Evolutionary conservation across 139 green algal species (phyloP).

Genomic region (Chlamydomonas schloesseri): DNA sequence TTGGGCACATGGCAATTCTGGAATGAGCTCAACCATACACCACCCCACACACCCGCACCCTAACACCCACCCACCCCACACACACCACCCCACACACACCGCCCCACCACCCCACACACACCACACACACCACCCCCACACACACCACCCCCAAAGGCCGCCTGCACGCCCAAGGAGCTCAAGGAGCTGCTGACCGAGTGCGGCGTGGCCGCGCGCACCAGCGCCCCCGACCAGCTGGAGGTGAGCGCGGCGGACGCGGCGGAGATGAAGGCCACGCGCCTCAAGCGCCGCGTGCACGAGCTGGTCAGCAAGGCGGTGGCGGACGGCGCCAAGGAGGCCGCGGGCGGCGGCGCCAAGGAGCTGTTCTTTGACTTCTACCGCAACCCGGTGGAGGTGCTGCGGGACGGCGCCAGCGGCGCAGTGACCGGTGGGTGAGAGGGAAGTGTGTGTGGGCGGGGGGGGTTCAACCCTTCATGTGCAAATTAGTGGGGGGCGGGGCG

Average conservation of each 20-base stretch:
- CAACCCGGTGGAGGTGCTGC: constrained; percentile 69
- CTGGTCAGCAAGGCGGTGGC: constrained; percentile 31
- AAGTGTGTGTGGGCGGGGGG: background rate
- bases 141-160: constrained; percentile 70
- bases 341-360: background rate
- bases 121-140: background rate
- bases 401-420: background rate
- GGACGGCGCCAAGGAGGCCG: background rate
- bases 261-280: constrained; percentile 69
- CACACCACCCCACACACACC: too few species aligned
- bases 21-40: too few species aligned
- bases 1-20: too few species aligned
- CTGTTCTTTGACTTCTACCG: constrained; percentile 86
- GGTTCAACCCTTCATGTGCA: too few species aligned
- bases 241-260: constrained; percentile 57
- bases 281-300: constrained; percentile 60
- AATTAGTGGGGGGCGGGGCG: too few species aligned
- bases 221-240: constrained; percentile 12
- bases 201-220: constrained; percentile 2
- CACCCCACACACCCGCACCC: too few species aligned
- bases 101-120: background rate
- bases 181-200: constrained; percentile 88
- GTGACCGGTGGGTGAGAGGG: constrained; percentile 3
- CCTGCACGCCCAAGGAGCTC: constrained; percentile 97
- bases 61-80: too few species aligned